Evolutionary conservation across 257 asterid species (phyloP), one percentile per base, ranked within the genome.

Genomic region (Asclepias syriaca): DNA sequence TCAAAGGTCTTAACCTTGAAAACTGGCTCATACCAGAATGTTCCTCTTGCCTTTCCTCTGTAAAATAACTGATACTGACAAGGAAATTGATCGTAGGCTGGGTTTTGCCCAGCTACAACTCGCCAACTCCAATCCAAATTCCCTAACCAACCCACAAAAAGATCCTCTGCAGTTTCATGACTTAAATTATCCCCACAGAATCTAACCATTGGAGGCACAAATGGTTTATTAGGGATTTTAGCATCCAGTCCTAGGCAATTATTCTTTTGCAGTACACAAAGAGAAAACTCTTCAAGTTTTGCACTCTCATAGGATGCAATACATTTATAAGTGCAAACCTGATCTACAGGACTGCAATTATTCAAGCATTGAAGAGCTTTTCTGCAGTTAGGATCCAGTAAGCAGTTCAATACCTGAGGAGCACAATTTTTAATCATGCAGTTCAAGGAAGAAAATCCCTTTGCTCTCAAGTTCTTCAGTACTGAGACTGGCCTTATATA

Each of bases 1-100:
- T 87, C 95, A 4, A 89, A 81, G 5, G 93, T 89, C 70, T 76
- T 81, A 14, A 94, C 96, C 77, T 88, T 95, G 51, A 94, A 94
- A 72, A 91, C 90, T 5, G 98, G 97, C 75, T 91, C 98, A 54
- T 89, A 94, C 96, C 98, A 94, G 68, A 94, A 89, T 24, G 98
- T 89, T 56, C 98, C 97, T 79, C 78, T 94, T 5, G 97, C 96
- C 77, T 77, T 84, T 39, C 97, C 97, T 79, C 98, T 71, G 55
- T 91, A 94, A 81, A 89, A 94, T 53, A 94, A 74, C 82, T 94
- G 98, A 83, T 84, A 91, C 79, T 89, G 98, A 83, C 98, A 94
- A 15, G 98, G 98, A 56, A 91, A 94, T 77, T 91, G 97, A 78
- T 94, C 98, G 68, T 94, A 94, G 24, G 98, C 97, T 0, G 97